Conservation (phyloP, 176 grass and related monocot species). For the Oryza brachyantha region DNA sequence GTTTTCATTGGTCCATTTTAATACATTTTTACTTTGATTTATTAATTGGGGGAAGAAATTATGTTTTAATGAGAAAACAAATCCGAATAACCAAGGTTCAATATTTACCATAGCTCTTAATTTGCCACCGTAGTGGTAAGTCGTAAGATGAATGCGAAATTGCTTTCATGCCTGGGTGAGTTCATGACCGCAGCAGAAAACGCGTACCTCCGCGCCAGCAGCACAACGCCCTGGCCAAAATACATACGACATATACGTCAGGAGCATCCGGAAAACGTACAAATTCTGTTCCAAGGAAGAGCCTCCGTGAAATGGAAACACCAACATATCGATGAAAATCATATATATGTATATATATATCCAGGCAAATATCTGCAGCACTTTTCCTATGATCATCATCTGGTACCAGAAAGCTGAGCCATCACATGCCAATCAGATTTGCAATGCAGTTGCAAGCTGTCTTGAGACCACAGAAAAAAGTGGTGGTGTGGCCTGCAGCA, state of each 20-base stretch:
- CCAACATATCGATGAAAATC: background rate
- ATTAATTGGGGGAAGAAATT: background rate
- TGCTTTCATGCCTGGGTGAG: no score
- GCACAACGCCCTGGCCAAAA: no score
- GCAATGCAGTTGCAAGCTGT: slow-evolving; percentile 13
- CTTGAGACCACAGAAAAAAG: slow-evolving; percentile 24
- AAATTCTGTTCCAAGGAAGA: background rate
- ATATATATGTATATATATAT: background rate
- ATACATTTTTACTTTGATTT: background rate
- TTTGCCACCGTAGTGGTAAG: background rate
- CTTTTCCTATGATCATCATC: slow-evolving; percentile 21
- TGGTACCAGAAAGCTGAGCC: slow-evolving; percentile 30
- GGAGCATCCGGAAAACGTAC: background rate
- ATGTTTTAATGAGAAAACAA: background rate
- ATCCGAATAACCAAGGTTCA: background rate
- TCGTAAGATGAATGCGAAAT: no score
- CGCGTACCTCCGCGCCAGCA: no score
- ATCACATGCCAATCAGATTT: slow-evolving; percentile 28
- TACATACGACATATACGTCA: background rate
- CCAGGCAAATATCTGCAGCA: background rate
- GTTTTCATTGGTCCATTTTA: no score
- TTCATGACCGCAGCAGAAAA: no score
- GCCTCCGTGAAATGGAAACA: background rate
- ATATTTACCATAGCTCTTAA: background rate
- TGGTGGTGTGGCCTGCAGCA: background rate